Percentiles rank a stretch among this genome's conserved stretches.
Evolutionary conservation across 2,329 filamentous ascomycete genomes (phyloP).

Genomic region (Shiraia sp.): DNA sequence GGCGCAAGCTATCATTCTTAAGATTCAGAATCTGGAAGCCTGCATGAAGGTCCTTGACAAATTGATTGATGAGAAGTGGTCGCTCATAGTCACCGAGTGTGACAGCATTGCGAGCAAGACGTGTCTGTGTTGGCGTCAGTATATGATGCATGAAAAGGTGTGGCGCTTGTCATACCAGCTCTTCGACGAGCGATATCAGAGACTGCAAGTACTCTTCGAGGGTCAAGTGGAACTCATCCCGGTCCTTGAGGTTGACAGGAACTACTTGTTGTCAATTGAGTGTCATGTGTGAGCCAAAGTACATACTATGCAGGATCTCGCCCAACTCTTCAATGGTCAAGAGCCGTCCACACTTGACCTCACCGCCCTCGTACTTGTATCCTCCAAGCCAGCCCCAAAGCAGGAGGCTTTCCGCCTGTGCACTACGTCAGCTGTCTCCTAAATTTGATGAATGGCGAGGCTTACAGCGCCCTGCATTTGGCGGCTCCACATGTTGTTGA

Average conservation of each 20-base stretch:
- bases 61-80: conserved; percentile 84
- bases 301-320: conserved; percentile 70
- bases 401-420: conserved; percentile 60
- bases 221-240: conserved; percentile 89
- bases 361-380: conserved; percentile 58
- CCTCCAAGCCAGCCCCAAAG: conserved; percentile 80
- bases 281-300: too few species aligned
- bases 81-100: conserved; percentile 86
- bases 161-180: conserved; percentile 62
- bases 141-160: not conserved
- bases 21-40: conserved; percentile 97
- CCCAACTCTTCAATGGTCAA: conserved; percentile 89
- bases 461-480: conserved; percentile 78
- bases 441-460: not conserved
- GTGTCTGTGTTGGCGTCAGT: conserved; percentile 55
- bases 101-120: conserved; percentile 91
- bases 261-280: conserved; percentile 62
- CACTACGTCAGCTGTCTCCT: conserved; percentile 6
- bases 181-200: conserved; percentile 84
- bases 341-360: conserved; percentile 64
- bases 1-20: conserved; percentile 90
- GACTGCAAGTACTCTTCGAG: conserved; percentile 96
- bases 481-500: conserved; percentile 84
- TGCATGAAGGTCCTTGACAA: conserved; percentile 93
- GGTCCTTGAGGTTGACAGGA: conserved; percentile 86